Base-by-base conservation (phyloP, 371 early-diverging fungal genomes). In the Mortierella sp. region DNA sequence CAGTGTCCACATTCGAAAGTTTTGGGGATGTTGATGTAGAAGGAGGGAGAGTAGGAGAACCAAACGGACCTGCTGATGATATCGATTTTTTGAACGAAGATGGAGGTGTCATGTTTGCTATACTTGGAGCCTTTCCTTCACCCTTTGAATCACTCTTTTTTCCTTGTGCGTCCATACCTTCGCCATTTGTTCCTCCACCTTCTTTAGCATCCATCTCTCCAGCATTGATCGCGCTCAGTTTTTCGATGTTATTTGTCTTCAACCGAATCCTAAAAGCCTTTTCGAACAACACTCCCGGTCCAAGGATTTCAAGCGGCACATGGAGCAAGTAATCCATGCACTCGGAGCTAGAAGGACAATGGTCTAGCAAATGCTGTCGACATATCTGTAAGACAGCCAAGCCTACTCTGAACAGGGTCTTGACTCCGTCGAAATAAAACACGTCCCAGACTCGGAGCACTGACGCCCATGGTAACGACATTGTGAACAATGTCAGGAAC, bases 371-470 rank as follows among this genome's bases (percentile, higher is more conserved):
- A 22, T 72, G 69, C 13, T 57, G 38, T 85, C 91, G 85, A 63
- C 87, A 86, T 40, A 93, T 70, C 32, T 92, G 88, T 63, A 96
- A 62, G 24, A 98, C 94, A 3, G 92, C 96, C 50, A 98, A 78
- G 1, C 94, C 95, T 9, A 94, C 88, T n/a, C 96, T 87, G 80
- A 96, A 96, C 58, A 97, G 86, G 4, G 94, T 92, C 59, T 70
- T 69, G 62, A 71, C 73, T 66, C 95, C 95, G 84, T 95, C 94
- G 77, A 90, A 93, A 69, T 93, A 91, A 65, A 98, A 95, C 83
- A 96, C 92, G 86, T 98, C 98, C 97, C 97, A 97, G 28, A 97
- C 93, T 0, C 97, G 88, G 38, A 98, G 87, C 9, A 95, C 97
- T 0, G 96, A 90, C 16, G 89, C 88, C 98, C 98, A 98, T 10